These are phyloP conservation scores for Pelargonium fulgidum DNA, from an alignment of 441 rosid species.

Conservation along the genomic window DNA sequence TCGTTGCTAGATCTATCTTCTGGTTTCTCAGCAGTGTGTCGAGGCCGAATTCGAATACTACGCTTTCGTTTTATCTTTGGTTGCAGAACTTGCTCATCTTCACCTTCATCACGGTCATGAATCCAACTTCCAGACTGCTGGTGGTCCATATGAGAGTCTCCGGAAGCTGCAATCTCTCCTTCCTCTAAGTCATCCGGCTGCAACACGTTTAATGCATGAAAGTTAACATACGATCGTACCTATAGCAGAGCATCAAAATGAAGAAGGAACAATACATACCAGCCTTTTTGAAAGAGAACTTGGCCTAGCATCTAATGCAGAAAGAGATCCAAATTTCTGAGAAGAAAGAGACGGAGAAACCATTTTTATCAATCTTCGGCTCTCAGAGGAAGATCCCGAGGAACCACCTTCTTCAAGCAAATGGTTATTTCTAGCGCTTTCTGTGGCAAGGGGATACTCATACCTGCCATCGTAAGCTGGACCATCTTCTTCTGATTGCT, in stretches of 20 bases:
- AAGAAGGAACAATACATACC: conserved; percentile 42
- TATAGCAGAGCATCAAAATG: conserved; percentile 18
- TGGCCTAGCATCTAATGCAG: conserved; percentile 94
- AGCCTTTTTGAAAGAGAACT: conserved; percentile 66
- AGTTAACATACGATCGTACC: conserved; percentile 20
- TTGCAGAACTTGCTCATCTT: conserved; percentile 96
- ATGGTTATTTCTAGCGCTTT: conserved; percentile 41
- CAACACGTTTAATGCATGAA: conserved; percentile 22
- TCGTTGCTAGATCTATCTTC: conserved; percentile 55
- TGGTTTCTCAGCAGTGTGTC: conserved; percentile 60
- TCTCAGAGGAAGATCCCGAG: conserved; percentile 84
- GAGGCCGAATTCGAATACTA: conserved; percentile 87
- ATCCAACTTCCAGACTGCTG: conserved; percentile 96
- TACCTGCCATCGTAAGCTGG: conserved; percentile 46
- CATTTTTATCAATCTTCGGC: conserved; percentile 50
- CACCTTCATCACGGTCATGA: conserved; percentile 92
- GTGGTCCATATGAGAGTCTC: conserved; percentile 84
- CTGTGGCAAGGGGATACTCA: conserved; percentile 53
- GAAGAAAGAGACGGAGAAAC: conserved; percentile 81
- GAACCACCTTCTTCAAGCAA: conserved; percentile 65
- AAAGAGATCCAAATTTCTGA: conserved; percentile 89
- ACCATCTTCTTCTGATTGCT: conserved; percentile 74
- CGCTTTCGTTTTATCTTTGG: conserved; percentile 95
- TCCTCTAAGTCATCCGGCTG: conserved; percentile 96
- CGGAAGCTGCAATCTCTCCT: conserved; percentile 91